phyloP scores from a whole-genome alignment of 306 rosid species.

The Hippophae tibetana region DNA sequence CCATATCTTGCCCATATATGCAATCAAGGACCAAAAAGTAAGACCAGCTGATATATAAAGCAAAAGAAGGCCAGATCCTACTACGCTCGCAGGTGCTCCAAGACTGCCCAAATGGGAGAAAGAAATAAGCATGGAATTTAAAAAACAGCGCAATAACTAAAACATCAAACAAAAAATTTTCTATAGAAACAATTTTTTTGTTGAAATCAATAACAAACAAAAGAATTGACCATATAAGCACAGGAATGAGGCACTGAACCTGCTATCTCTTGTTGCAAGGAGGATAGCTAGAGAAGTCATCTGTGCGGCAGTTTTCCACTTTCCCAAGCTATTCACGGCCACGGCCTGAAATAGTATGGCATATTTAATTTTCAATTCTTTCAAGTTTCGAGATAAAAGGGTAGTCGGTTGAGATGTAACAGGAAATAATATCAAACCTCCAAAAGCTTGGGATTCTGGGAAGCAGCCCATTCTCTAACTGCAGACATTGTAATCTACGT shows the following conservation, averaged over 20 bases:
- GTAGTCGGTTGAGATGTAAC: neutral
- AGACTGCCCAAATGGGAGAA: constrained; percentile 37
- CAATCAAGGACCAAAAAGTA: constrained; percentile 82
- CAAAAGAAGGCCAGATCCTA: constrained; percentile 67
- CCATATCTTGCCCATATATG: constrained; percentile 82
- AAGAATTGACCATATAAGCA: constrained; percentile 11
- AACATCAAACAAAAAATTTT: neutral
- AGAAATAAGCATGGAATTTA: neutral
- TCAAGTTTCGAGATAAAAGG: too few species aligned
- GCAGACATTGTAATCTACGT: constrained; percentile 97
- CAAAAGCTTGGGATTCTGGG: constrained; percentile 76
- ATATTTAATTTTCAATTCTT: too few species aligned
- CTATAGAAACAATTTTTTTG: neutral
- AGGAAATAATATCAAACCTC: constrained; percentile 52
- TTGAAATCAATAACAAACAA: constrained; percentile 1
- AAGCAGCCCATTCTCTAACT: constrained; percentile 99
- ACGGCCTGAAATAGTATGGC: constrained; percentile 49
- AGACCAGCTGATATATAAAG: constrained; percentile 95
- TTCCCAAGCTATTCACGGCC: constrained; percentile 98
- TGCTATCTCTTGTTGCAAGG: constrained; percentile 78
- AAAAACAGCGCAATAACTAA: neutral
- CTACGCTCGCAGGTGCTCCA: constrained; percentile 56
- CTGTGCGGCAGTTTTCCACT: constrained; percentile 99
- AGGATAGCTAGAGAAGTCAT: constrained; percentile 85
- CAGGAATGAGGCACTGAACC: constrained; percentile 28